Conservation (phyloP, 2,329 filamentous ascomycete species). For the Ilyonectria robusta region DNA sequence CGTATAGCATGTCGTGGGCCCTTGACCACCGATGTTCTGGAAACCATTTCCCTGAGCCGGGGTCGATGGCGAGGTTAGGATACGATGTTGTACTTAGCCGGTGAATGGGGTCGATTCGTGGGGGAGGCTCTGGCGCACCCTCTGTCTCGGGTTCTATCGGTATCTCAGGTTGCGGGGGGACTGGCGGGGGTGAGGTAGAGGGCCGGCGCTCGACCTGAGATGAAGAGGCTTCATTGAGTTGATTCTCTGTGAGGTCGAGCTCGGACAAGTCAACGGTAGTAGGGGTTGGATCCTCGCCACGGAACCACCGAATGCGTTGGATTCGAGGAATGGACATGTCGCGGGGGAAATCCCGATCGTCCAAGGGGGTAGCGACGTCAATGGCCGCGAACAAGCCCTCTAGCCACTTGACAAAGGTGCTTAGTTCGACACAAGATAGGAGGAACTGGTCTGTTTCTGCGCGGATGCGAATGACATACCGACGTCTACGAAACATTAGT, state of each 20-base stretch:
- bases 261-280: constrained; percentile 46
- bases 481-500: constrained; percentile 57
- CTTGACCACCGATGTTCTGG: constrained; percentile 69
- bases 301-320: constrained; percentile 66
- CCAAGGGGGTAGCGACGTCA: constrained; percentile 78
- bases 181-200: constrained; percentile 35
- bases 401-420: constrained; percentile 78
- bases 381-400: constrained; percentile 80
- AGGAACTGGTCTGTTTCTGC: constrained; percentile 82
- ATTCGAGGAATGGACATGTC: constrained; percentile 74
- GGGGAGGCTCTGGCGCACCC: constrained; percentile 41
- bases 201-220: constrained; percentile 35
- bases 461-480: constrained; percentile 79
- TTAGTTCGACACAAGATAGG: constrained; percentile 75
- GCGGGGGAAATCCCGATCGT: constrained; percentile 76
- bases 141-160: constrained; percentile 22
- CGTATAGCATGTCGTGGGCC: constrained; percentile 71
- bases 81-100: constrained; percentile 63
- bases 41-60: constrained; percentile 69
- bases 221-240: constrained; percentile 41
- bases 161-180: constrained; percentile 40
- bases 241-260: constrained; percentile 37
- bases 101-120: constrained; percentile 51
- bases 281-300: constrained; percentile 54
- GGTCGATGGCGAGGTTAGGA: constrained; percentile 61